Base-by-base conservation (phyloP, 805 yeast genomes). In the Lipomyces yamadae region DNA sequence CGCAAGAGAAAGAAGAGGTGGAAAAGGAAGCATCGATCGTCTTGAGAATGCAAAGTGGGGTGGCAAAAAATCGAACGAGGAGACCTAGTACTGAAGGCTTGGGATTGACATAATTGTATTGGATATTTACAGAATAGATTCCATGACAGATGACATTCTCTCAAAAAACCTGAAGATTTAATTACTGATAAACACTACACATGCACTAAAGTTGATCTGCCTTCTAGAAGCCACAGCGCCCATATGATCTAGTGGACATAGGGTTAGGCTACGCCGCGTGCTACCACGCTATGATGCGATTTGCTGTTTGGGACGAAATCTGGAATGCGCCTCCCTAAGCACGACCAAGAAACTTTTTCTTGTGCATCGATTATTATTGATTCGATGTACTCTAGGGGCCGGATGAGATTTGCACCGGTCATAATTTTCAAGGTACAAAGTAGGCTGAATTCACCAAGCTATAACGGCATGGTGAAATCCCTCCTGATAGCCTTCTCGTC, bases 241-340 rank as follows among this genome's bases (percentile, higher is more conserved):
- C 24, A 24, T 24, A 24, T 1, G 24, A 24, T 48, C 33, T 37
- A 4, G 24, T 8, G 30, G 4, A 30, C 35, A 39, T 32, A 5
- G 60, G 60, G 32, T n/a, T 57, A 29, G 32, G 63, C 24, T n/a
- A 33, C 1, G 11, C 1, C 18, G 45, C 66, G 66, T 63, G 66
- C 56, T 54, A 56, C 10, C 18, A 29, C 13, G 2, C 52, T 3
- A 10, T 30, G 29, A 13, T 13, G 62, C 59, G n/a, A 63, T 63
- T 63, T 63, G 66, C 66, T 58, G 54, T 13, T 58, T 24, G 15
- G 34, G 62, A 10, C 45, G 24, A n/a, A 24, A 13, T 30, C 32
- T 4, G 11, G 10, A 11, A 1, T 18, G 6, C 24, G n/a, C 48
- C n/a, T 15, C 18, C 48, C n/a, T 24, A 3, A 42, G 18, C 18